Conservation (phyloP, 1,284 basidiomycete species). For the Ustilago crameri region DNA sequence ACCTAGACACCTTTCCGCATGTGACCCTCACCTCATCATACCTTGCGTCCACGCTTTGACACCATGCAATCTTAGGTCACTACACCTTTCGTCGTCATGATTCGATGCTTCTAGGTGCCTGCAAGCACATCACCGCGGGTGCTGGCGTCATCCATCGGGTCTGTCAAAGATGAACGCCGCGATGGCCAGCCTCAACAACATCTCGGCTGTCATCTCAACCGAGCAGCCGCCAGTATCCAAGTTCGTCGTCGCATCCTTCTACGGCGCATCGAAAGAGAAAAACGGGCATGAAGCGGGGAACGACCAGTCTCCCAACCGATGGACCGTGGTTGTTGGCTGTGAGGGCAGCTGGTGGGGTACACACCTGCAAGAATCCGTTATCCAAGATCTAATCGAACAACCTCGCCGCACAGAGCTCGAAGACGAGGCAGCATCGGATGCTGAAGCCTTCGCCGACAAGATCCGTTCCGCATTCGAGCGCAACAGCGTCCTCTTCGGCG, state of each 20-base stretch:
- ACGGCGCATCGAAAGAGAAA: background rate
- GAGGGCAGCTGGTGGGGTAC: conserved; percentile 26
- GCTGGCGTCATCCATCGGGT: no score
- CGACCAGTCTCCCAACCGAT: background rate
- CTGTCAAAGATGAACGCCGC: conserved; percentile 4
- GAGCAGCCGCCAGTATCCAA: background rate
- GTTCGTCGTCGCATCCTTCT: conserved; percentile 3
- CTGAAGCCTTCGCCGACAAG: conserved; percentile 5
- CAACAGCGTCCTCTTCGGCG: conserved; percentile 22
- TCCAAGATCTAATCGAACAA: background rate
- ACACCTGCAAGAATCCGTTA: background rate
- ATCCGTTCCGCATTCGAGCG: conserved; percentile 8
- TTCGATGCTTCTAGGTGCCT: no score
- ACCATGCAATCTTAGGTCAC: no score
- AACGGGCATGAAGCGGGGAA: background rate
- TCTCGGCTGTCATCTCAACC: conserved; percentile 18
- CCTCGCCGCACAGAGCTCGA: no score
- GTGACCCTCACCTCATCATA: background rate
- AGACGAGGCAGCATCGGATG: no score
- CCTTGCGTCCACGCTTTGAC: no score
- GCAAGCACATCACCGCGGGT: no score
- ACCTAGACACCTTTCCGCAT: background rate
- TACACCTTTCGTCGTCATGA: background rate
- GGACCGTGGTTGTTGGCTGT: conserved; percentile 20
- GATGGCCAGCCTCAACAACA: conserved; percentile 10